Base-by-base conservation (phyloP, 805 yeast genomes). In the Clavispora fructus region DNA sequence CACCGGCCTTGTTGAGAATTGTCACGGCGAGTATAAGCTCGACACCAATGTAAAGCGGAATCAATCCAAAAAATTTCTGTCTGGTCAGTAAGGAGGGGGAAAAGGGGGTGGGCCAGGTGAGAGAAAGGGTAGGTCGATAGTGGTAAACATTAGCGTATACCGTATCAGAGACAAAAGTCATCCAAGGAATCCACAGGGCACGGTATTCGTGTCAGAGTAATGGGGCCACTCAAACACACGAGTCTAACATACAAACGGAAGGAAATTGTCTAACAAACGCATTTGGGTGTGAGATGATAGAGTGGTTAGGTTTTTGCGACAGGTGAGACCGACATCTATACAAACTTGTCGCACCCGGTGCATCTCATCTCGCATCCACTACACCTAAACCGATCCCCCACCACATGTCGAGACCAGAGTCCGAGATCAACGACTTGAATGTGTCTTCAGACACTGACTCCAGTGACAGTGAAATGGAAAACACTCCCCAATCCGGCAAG, bases 21-120 rank as follows among this genome's bases (percentile, higher is more conserved):
- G 91, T 85, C 32, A 87, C 72, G 1, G 87, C 84, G 6, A 90
- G 72, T 17, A 85, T 79, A 1, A 88, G 63, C 63, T 92, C 98
- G 23, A 90, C 95, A 12, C 97, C 98, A 23, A 86, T 74, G 59
- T 85, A 88, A 25, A 92, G 75, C 6, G 98, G 97, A 4, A 88
- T 65, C 43, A 76, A 58, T 12, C 83, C 82, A n/a, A 87, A 61
- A 62, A 88, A 88, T 59, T 74, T 76, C 80, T 80, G 35, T 13
- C 52, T 52, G 48, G 37, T 33, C 17, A 33, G 37, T 33, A 33
- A 3, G 35, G 17, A 4, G 35, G 17, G 4, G 47, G 50, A 31
- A 35, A 5, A 10, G 27, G 12, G 14, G 10, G 23, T 5, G 23
- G 23, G 23, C 23, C 23, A 19, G 23, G 23, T 19, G 23, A 19